Conservation (phyloP, 139 green algal genomes). For the Pseudopediastrum boryanum region DNA sequence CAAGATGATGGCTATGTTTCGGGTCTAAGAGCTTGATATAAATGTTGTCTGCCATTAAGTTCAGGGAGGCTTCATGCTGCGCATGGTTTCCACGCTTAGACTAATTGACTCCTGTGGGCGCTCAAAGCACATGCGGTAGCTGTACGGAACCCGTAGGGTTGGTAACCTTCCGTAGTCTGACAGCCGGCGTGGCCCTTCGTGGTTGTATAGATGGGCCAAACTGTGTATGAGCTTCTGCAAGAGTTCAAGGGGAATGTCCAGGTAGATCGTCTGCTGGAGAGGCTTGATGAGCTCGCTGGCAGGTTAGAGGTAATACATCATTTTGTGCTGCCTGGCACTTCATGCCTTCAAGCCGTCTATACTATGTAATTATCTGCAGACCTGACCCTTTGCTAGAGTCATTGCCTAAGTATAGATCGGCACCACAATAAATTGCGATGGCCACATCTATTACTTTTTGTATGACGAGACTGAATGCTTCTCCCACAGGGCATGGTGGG, state of each 20-base stretch:
- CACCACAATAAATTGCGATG: neutral
- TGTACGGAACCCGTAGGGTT: neutral
- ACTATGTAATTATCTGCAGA: neutral
- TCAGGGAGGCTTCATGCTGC: neutral
- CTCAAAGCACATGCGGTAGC: neutral
- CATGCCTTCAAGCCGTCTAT: too few relatives aligned
- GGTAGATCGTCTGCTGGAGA: neutral
- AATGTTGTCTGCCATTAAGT: neutral
- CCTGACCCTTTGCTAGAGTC: neutral
- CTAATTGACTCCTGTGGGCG: neutral
- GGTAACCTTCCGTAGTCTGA: neutral
- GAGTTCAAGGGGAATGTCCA: neutral
- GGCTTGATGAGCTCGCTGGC: conserved; percentile 27
- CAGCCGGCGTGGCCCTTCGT: too few relatives aligned
- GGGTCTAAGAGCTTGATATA: too few relatives aligned
- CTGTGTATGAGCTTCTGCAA: conserved; percentile 16
- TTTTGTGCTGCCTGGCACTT: too few relatives aligned
- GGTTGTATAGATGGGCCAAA: too few relatives aligned
- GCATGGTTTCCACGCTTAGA: neutral
- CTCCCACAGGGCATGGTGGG: neutral
- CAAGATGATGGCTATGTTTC: too few relatives aligned
- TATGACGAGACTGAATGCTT: neutral
- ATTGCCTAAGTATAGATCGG: neutral
- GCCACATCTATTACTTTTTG: neutral
- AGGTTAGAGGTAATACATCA: conserved; percentile 12